These are phyloP conservation scores for Didymella sp. DNA, from an alignment of 2,329 filamentous ascomycete species.

Conservation along the genomic window DNA sequence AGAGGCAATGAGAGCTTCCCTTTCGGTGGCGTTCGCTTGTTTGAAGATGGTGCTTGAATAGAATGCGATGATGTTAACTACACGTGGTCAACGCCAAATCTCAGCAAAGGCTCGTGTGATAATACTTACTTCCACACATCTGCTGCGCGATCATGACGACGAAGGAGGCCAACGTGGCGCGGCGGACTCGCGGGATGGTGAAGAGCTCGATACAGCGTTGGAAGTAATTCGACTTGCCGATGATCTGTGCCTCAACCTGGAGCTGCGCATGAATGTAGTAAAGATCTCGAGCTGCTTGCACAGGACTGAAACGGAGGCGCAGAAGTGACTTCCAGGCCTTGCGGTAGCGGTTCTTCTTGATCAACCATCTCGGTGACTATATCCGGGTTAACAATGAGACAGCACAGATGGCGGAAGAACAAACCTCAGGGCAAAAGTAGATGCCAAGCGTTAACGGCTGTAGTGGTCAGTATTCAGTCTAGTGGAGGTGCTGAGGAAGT, in stretches of 20 bases:
- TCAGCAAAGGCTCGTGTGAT: background rate
- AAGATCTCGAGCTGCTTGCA: conserved; percentile 53
- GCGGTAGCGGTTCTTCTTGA: conserved; percentile 51
- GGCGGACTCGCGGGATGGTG: conserved; percentile 70
- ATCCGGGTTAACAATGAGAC: background rate
- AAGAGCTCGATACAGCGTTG: conserved; percentile 62
- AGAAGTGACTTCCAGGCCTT: conserved; percentile 51
- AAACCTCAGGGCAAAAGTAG: conserved; percentile 52
- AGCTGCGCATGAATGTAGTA: conserved; percentile 52
- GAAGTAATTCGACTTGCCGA: conserved; percentile 41
- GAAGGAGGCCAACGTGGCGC: conserved; percentile 75
- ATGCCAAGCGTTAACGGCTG: conserved; percentile 7
- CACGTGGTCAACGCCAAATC: background rate
- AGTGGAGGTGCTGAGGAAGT: no score
- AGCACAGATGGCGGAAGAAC: background rate
- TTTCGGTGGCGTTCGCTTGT: conserved; percentile 27
- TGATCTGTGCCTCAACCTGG: conserved; percentile 32
- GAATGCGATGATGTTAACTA: conserved; percentile 64
- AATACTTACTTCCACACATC: conserved; percentile 42
- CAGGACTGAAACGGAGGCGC: conserved; percentile 48
- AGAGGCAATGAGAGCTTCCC: conserved; percentile 29
- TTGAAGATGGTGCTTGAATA: conserved; percentile 64
- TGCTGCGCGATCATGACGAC: conserved; percentile 63
- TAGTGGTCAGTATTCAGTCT: background rate
- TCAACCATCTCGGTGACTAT: conserved; percentile 40